Base-by-base conservation (phyloP, 225 moss, liverwort and hornwort species). In the Ulota crispa region DNA sequence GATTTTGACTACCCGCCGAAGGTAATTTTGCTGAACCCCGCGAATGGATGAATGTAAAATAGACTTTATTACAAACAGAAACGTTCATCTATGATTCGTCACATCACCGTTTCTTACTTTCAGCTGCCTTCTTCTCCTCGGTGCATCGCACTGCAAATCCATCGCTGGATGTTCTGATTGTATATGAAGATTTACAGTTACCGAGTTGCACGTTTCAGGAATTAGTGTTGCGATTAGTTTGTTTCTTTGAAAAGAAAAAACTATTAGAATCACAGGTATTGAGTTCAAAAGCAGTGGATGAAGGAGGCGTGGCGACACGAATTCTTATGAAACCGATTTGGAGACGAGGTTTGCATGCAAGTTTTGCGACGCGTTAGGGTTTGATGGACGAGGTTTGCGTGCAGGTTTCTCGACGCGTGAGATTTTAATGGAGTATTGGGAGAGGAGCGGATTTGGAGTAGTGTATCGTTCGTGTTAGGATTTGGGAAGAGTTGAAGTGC, bases 371-470 rank as follows among this genome's bases (percentile, higher is more conserved):
- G 69, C 11, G 69, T 67, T 73, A 57, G 70, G 75, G 31, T 42
- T 78, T 76, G 65, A 77, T 85, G 76, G 72, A 78, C 6, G 28
- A 69, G 62, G 78, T 60, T 72, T 76, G 55, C 7, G 26, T n/a
- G 70, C 50, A 50, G 32, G 14, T 52, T 70, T 86, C 19, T 27
- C 15, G 41, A n/a, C 59, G 70, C 11, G 69, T 61, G 73, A 64
- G 71, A 71, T 21, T 36, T 79, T 72, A 60, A 77, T 85, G 77
- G 72, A 80, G 76, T 63, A 61, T 45, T 32, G 76, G 77, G 83
- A 83, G 76, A 61, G 80, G 18, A 34, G 50, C 53, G 20, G 11
- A 53, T 28, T 68, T 30, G 14, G 64, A 7, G 23, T 79, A 7
- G 23, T 79, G 18, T 32, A 80, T n/a, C 30, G 53, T 54, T 30